Percentiles rank a stretch among this genome's conserved stretches.
These are phyloP conservation scores for Acacia crassicarpa DNA, from an alignment of 306 rosid genomes.

Conservation along the genomic window DNA sequence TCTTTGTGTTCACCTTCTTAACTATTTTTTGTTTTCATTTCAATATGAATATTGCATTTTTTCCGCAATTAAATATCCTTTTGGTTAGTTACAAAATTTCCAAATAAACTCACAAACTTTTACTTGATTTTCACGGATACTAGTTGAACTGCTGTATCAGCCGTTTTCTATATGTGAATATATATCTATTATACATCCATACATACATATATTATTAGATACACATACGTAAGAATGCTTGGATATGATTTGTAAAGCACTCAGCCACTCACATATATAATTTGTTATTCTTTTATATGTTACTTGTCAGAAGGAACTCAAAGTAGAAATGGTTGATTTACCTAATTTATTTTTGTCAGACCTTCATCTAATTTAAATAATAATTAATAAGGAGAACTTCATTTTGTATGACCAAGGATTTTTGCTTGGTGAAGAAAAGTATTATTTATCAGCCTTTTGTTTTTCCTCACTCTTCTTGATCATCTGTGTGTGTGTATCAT, in stretches of 20 bases:
- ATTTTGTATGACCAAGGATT: neutral
- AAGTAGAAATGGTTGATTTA: slow-evolving; percentile 9
- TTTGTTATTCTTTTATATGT: neutral
- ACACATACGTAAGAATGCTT: neutral
- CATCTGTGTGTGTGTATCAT: slow-evolving; percentile 2
- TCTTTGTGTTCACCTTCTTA: neutral
- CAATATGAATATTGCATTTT: neutral
- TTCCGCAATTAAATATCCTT: neutral
- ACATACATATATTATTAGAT: neutral
- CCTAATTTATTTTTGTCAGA: slow-evolving; percentile 5
- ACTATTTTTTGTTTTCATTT: slow-evolving; percentile 21
- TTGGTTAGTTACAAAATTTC: slow-evolving; percentile 1
- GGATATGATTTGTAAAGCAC: neutral
- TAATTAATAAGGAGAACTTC: neutral
- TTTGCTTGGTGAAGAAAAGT: neutral
- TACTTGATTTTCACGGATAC: neutral
- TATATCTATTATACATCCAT: neutral
- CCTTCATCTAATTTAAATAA: neutral
- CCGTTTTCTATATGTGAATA: neutral
- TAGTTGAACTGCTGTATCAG: neutral
- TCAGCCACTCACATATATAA: neutral
- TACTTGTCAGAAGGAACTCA: neutral
- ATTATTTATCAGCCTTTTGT: neutral
- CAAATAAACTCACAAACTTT: neutral
- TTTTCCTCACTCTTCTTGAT: slow-evolving; percentile 3